Evolutionary conservation across 2,329 filamentous ascomycete species (phyloP).

Genomic region (Neurospora sp.): DNA sequence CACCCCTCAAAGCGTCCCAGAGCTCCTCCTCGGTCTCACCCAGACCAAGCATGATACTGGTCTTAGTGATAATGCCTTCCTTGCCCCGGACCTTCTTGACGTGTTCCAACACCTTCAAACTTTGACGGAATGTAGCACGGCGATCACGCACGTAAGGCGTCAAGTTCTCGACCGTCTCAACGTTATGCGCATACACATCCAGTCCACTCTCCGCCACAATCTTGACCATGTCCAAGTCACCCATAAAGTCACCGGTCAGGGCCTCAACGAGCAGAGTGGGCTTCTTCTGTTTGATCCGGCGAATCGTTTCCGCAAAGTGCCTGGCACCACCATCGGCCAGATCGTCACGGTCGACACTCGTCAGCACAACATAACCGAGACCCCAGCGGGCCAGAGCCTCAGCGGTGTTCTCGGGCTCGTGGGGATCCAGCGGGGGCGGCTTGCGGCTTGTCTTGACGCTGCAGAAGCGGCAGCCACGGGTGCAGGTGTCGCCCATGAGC

Average conservation of each 20-base stretch:
- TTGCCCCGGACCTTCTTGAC: constrained; percentile 65
- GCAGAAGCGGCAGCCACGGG: constrained; percentile 92
- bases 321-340: constrained; percentile 76
- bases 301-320: constrained; percentile 90
- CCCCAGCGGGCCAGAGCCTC: constrained; percentile 91
- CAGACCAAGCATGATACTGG: constrained; percentile 90
- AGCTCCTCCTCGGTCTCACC: constrained; percentile 87
- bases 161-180: constrained; percentile 87
- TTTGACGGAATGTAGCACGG: constrained; percentile 81
- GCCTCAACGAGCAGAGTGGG: constrained; percentile 72
- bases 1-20: constrained; percentile 64
- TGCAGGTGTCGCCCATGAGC: constrained; percentile 98
- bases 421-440: constrained; percentile 75
- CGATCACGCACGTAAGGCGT: constrained; percentile 87
- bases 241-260: constrained; percentile 77
- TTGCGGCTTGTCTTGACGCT: constrained; percentile 80
- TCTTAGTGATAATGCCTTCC: constrained; percentile 88
- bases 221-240: constrained; percentile 77
- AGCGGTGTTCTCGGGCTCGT: constrained; percentile 94
- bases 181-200: constrained; percentile 94
- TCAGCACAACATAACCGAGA: constrained; percentile 89
- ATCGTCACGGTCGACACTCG: constrained; percentile 89
- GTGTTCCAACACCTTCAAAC: constrained; percentile 65
- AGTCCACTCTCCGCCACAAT: constrained; percentile 79
- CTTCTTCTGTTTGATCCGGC: constrained; percentile 81